Conservation (phyloP, 805 yeast genomes). For the Kazachstania bromeliacearum region DNA sequence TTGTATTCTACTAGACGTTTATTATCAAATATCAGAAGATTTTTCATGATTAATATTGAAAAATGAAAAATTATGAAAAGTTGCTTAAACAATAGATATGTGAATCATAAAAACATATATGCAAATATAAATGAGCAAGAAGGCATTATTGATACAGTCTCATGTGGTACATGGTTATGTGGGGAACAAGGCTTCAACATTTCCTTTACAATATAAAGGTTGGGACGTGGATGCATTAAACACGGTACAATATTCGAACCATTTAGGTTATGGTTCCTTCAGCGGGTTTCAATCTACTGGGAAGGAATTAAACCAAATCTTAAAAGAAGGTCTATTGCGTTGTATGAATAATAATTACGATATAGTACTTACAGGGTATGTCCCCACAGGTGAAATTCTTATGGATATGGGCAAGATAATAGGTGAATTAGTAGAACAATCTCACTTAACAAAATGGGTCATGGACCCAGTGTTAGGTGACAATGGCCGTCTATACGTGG, state of each 20-base stretch:
- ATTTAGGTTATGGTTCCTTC: constrained; percentile 75
- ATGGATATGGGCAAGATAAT: constrained; percentile 39
- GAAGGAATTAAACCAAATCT: constrained; percentile 37
- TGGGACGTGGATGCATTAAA: constrained; percentile 94
- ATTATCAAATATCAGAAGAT: no score
- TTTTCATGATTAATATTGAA: no score
- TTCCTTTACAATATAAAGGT: constrained; percentile 75
- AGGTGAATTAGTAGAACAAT: constrained; percentile 21
- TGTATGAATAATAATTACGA: constrained; percentile 44
- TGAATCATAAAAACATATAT: no score
- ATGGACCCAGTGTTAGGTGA: constrained; percentile 93
- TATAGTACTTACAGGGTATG: constrained; percentile 70
- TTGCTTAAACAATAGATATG: no score
- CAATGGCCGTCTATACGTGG: constrained; percentile 73
- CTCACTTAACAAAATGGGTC: constrained; percentile 42
- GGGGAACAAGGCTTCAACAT: constrained; percentile 83
- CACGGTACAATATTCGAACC: constrained; percentile 83
- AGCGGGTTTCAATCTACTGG: constrained; percentile 47
- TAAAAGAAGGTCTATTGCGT: constrained; percentile 44
- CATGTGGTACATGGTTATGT: constrained; percentile 95
- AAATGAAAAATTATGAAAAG: no score
- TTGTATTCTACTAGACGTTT: no score
- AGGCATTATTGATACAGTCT: constrained; percentile 56
- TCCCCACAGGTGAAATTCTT: constrained; percentile 53
- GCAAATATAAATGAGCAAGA: no score